Percentiles rank a stretch among this genome's conserved stretches.
phyloP scores from a whole-genome alignment of 2,329 filamentous ascomycete species.

The Fusarium clavum region DNA sequence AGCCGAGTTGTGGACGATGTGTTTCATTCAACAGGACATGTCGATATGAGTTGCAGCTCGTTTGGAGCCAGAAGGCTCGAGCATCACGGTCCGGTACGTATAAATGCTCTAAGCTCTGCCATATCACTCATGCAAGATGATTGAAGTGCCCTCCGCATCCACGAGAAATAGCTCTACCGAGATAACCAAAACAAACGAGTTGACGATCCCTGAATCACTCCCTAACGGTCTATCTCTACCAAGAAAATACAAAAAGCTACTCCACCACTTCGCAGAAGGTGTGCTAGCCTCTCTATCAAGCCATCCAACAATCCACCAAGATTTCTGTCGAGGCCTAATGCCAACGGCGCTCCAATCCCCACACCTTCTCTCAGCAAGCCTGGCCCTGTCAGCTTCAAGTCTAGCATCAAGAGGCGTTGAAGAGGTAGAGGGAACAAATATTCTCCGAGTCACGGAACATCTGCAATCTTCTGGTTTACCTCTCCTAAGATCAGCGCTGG shows the following conservation, averaged over 20 bases:
- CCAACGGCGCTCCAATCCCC: conserved; percentile 45
- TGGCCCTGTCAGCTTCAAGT: conserved; percentile 45
- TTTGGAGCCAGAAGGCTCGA: conserved; percentile 37
- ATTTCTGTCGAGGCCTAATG: conserved; percentile 43
- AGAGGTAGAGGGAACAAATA: conserved; percentile 40
- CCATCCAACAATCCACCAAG: conserved; percentile 44
- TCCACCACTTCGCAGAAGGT: conserved; percentile 44
- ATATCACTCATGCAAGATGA: too few species aligned
- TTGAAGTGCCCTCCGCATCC: neutral
- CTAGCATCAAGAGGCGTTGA: conserved; percentile 40
- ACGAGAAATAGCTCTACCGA: neutral
- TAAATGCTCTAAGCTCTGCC: accelerated
- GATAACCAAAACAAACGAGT: neutral
- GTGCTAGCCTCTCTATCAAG: conserved; percentile 45
- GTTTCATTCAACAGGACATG: conserved; percentile 30
- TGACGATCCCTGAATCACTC: conserved; percentile 27
- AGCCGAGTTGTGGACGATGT: conserved; percentile 44
- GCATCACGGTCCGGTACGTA: neutral
- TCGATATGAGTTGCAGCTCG: conserved; percentile 41
- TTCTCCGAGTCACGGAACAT: conserved; percentile 38
- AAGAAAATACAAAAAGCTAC: conserved; percentile 35
- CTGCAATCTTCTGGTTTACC: conserved; percentile 43
- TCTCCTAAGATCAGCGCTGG: conserved; percentile 40
- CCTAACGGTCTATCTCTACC: conserved; percentile 44
- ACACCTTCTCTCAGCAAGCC: conserved; percentile 45